Conservation (phyloP, 139 green algal genomes). For the Zygnema cylindricum region DNA sequence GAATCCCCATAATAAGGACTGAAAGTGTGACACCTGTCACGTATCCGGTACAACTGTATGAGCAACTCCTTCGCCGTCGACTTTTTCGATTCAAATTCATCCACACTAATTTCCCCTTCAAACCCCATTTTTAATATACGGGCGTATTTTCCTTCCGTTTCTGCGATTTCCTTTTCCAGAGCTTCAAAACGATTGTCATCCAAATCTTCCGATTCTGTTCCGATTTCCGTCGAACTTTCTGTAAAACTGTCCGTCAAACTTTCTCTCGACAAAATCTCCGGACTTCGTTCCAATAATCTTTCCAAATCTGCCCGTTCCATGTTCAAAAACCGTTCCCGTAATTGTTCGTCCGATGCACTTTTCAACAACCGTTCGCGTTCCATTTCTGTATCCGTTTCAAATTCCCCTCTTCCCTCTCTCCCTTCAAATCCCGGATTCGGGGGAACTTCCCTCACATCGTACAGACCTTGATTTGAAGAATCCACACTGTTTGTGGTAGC, state of each 20-base stretch:
- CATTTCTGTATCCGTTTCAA: not conserved
- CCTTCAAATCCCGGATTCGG: not conserved
- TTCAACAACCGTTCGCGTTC: not conserved
- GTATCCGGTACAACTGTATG: not conserved
- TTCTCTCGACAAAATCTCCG: not conserved
- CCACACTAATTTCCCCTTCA: not conserved
- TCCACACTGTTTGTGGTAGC: not conserved
- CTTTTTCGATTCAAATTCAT: not conserved
- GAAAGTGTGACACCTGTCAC: not conserved
- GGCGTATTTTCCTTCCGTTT: not conserved
- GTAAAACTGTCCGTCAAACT: not conserved
- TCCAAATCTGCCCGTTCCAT: constrained; percentile 8
- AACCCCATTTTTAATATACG: not conserved
- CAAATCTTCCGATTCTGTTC: not conserved
- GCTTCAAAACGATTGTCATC: not conserved
- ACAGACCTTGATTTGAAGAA: not conserved
- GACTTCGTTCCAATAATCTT: not conserved
- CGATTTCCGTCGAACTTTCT: not conserved
- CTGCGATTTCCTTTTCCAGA: not conserved
- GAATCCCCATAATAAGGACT: not conserved
- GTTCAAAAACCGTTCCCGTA: constrained; percentile 1
- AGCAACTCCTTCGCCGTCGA: not conserved
- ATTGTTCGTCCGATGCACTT: not conserved
- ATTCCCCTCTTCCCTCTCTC: too few relatives aligned
- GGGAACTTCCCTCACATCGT: not conserved